Conservation (phyloP, 257 asterid genomes). For the Primulina eburnea region DNA sequence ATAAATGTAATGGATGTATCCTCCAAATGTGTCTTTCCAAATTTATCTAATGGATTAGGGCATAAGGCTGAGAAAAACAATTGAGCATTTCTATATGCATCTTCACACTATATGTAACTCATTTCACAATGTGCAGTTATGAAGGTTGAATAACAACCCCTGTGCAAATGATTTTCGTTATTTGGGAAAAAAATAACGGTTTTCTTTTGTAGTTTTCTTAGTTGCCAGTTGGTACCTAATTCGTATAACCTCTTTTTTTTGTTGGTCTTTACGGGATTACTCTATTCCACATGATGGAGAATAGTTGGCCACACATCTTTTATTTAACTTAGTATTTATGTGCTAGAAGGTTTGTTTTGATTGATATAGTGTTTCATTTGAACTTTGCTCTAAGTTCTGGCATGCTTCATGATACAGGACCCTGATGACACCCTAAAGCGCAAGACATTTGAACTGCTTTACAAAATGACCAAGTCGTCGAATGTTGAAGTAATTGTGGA, state of each 20-base stretch:
- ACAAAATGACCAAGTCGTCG: slow-evolving; percentile 96
- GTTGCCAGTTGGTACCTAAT: background rate
- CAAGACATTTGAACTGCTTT: slow-evolving; percentile 91
- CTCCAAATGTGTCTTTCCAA: background rate
- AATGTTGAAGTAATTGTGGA: slow-evolving; percentile 97
- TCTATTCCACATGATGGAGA: background rate
- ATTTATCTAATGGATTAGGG: background rate
- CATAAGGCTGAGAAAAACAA: background rate
- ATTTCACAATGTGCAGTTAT: background rate
- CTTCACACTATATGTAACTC: background rate
- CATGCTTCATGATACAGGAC: slow-evolving; percentile 52
- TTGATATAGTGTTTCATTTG: slow-evolving; percentile 21
- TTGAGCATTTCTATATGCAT: background rate
- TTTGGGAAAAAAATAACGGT: background rate
- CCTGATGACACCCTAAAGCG: slow-evolving; percentile 98
- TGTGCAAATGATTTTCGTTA: background rate
- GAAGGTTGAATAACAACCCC: slow-evolving; percentile 8
- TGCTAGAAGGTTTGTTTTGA: slow-evolving; percentile 20
- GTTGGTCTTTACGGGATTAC: background rate
- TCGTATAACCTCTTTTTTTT: background rate
- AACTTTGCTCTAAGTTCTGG: slow-evolving; percentile 16
- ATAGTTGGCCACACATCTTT: background rate
- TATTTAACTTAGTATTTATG: slow-evolving; percentile 6
- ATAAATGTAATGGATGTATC: background rate
- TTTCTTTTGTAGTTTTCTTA: background rate